Base-by-base conservation (phyloP, 164 flowering plant species). In the Magnolia sinica region DNA sequence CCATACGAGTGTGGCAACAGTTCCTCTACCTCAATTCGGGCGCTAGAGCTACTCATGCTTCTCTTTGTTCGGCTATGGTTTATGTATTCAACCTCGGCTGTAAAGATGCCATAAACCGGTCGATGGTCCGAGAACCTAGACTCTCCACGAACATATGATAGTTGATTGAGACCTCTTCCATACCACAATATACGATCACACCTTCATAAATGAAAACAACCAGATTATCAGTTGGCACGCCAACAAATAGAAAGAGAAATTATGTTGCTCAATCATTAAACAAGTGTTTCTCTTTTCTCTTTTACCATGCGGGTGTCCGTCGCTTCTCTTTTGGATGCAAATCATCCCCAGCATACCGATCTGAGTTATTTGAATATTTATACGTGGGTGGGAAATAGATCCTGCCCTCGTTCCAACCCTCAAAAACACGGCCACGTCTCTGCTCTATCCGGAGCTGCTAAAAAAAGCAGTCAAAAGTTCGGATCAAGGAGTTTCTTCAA, bases 381-480 rank as follows among this genome's bases (percentile, higher is more conserved):
- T 95, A 95, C 14, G 99, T 95, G 27, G 99, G 97, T 14, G 97
- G 97, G 71, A 94, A 93, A 76, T 91, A 93, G 76, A 93, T 93
- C 79, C 84, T 91, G 70, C 96, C 96, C 81, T 93, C 98, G 66
- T 80, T 87, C 98, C 98, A 93, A 64, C 92, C 95, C 50, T 82
- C 83, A 82, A 93, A 91, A 29, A 89, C 95, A 72, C 88, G 91
- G 8, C 98, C 92, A 24, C 87, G 82, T 75, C 81, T 87, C 83
- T 90, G 93, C 87, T 91, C 96, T 74, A 85, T 87, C 70, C 96
- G 84, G 27, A 93, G 84, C 98, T 93, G 95, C 79, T 29, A 77
- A 59, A 49, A 37, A 66, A 70, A 64, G 24, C 66, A 64, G 58
- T 65, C 24, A 14, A 71, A 51, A 29, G 55, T 78, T 76, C 37